Conservation (phyloP, 768 basidiomycete genomes). For the Mycena sanguinolenta region DNA sequence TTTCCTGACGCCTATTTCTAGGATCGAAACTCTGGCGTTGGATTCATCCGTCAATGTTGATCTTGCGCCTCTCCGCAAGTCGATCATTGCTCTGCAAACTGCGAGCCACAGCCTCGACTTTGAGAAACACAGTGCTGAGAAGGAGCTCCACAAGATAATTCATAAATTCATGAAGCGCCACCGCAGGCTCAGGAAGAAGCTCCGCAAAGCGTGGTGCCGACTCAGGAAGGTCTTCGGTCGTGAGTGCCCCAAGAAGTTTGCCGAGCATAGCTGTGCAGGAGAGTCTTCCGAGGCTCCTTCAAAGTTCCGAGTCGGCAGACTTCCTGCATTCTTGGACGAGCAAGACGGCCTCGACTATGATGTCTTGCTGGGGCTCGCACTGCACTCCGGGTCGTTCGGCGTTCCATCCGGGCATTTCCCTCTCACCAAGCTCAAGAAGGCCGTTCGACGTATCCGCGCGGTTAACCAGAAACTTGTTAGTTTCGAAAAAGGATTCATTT, state of each 20-base stretch:
- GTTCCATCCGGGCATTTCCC: conserved; percentile 40
- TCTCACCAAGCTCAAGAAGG: conserved; percentile 64
- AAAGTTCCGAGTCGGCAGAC: conserved; percentile 44
- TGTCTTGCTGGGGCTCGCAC: conserved; percentile 20
- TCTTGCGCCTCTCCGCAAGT: conserved; percentile 53
- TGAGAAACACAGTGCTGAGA: conserved; percentile 60
- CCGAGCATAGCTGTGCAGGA: conserved; percentile 15
- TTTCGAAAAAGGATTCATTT: conserved; percentile 88
- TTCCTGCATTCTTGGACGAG: conserved; percentile 43
- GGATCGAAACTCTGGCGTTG: conserved; percentile 62
- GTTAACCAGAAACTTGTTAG: conserved; percentile 76
- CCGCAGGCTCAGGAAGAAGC: conserved; percentile 39
- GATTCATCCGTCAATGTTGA: conserved; percentile 44
- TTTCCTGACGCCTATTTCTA: conserved; percentile 44
- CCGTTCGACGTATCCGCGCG: conserved; percentile 67
- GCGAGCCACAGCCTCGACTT: conserved; percentile 59
- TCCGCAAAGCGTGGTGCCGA: conserved; percentile 50
- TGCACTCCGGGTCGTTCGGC: conserved; percentile 26
- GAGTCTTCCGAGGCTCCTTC: conserved; percentile 6
- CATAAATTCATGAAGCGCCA: conserved; percentile 47
- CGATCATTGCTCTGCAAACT: conserved; percentile 53
- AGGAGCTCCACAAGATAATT: conserved; percentile 52
- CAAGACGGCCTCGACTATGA: conserved; percentile 27
- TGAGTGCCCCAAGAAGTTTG: conserved; percentile 38
- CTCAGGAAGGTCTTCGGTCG: conserved; percentile 49